phyloP scores from a whole-genome alignment of 345 rosid genomes.

The Moricandia moricandioides region DNA sequence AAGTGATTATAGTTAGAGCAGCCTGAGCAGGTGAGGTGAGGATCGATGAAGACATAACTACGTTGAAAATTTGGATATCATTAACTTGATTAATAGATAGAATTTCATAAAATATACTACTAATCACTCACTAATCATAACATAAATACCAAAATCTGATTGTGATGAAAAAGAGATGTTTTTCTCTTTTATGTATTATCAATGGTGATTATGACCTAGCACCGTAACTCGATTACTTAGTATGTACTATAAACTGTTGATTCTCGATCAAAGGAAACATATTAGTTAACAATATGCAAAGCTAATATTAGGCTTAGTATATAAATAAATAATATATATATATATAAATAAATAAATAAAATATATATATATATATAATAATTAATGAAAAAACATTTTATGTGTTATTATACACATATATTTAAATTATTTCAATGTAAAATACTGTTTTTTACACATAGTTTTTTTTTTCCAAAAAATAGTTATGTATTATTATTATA shows the following conservation, averaged over 20 bases:
- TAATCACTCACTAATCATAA: background rate
- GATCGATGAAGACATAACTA: constrained; percentile 32
- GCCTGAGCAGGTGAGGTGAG: constrained; percentile 34
- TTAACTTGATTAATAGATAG: background rate
- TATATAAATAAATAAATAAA: too few relatives aligned
- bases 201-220: too few relatives aligned
- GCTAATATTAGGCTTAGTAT: too few relatives aligned
- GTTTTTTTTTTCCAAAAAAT: too few relatives aligned
- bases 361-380: too few relatives aligned
- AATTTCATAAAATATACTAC: background rate
- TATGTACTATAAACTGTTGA: background rate
- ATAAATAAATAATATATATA: too few relatives aligned
- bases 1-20: background rate
- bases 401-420: too few relatives aligned
- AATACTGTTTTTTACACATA: too few relatives aligned
- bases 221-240: too few relatives aligned
- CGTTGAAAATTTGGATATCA: background rate
- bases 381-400: too few relatives aligned
- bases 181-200: background rate
- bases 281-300: background rate
- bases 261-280: background rate
- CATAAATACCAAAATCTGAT: background rate
- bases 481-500: too few relatives aligned
- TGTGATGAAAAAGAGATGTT: background rate
- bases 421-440: too few relatives aligned